A percentile compares a stretch with the other conserved stretches of the same genome.
These are phyloP conservation scores for Suillus cothurnatus DNA, from an alignment of 768 basidiomycete species.

Conservation along the genomic window DNA sequence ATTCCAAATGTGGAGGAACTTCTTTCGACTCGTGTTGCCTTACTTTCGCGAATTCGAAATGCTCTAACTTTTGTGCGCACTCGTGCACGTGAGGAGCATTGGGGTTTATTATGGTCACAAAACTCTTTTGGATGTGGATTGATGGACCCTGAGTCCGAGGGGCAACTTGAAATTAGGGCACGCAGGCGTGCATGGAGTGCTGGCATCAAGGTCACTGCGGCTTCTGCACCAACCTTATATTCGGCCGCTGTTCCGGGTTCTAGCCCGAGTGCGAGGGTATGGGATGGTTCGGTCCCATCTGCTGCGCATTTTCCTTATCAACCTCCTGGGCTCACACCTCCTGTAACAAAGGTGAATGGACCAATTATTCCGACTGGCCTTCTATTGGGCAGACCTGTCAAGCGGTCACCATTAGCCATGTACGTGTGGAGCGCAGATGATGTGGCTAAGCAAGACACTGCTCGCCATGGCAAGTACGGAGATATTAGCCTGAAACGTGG, in stretches of 20 bases:
- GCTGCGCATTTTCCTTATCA: neutral
- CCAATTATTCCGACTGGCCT: constrained; percentile 37
- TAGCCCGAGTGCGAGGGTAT: constrained; percentile 13
- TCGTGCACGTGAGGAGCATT: constrained; percentile 43
- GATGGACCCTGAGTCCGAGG: constrained; percentile 27
- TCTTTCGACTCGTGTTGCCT: constrained; percentile 18
- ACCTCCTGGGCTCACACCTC: constrained; percentile 26
- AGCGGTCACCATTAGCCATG: constrained; percentile 51
- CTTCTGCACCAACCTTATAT: constrained; percentile 3
- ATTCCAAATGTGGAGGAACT: constrained; percentile 14
- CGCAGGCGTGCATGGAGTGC: constrained; percentile 71
- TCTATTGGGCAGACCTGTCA: constrained; percentile 52
- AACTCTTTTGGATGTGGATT: neutral
- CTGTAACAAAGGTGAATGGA: constrained; percentile 11
- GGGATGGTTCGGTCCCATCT: constrained; percentile 18
- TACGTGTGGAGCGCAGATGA: constrained; percentile 43
- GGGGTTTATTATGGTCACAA: constrained; percentile 36
- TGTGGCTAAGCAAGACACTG: constrained; percentile 23
- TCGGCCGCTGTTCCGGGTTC: neutral
- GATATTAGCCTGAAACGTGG: constrained; percentile 17
- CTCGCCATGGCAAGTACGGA: constrained; percentile 17
- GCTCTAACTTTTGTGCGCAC: constrained; percentile 45
- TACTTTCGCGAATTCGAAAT: constrained; percentile 41
- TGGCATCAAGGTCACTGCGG: constrained; percentile 41
- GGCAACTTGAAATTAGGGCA: constrained; percentile 56